phyloP scores from a whole-genome alignment of 1,284 basidiomycete genomes.

The Ceratobasidium sp. region DNA sequence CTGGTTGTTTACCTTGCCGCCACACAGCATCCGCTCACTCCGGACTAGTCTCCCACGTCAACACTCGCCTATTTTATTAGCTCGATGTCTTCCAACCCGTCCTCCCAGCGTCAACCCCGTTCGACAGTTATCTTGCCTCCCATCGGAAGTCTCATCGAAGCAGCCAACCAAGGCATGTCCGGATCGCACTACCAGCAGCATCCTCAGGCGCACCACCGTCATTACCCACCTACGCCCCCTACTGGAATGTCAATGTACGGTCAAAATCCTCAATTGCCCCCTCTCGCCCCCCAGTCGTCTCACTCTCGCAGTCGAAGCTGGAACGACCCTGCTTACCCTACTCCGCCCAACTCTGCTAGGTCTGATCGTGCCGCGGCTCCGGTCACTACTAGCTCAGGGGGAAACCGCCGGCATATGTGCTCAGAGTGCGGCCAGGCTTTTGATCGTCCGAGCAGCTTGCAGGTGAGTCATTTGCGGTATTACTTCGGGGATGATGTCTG shows the following conservation, averaged over 20 bases:
- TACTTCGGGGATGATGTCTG: not conserved
- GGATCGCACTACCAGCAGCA: not conserved
- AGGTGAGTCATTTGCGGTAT: constrained; percentile 54
- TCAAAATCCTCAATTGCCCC: constrained; percentile 9
- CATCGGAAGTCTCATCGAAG: constrained; percentile 10
- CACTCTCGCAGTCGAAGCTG: constrained; percentile 10
- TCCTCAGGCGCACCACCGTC: not conserved
- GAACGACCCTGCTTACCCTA: constrained; percentile 24
- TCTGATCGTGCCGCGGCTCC: not conserved
- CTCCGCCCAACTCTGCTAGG: constrained; percentile 26
- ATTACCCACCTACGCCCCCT: not conserved
- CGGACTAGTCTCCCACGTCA: not conserved
- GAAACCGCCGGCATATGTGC: constrained; percentile 66
- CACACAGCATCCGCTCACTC: not conserved
- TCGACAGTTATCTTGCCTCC: not conserved
- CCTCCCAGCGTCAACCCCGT: not conserved
- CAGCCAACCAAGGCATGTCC: constrained; percentile 18
- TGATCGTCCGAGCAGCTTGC: constrained; percentile 80
- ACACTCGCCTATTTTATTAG: not conserved
- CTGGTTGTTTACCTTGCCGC: not conserved
- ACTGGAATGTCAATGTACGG: constrained; percentile 5
- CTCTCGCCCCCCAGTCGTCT: not conserved
- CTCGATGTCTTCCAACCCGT: not conserved
- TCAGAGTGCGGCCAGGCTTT: constrained; percentile 79
- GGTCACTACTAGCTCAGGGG: not conserved